Percentiles rank a stretch among this genome's conserved stretches.
Conservation (phyloP, 768 basidiomycete genomes). For the Kwoniella dejecticola region DNA sequence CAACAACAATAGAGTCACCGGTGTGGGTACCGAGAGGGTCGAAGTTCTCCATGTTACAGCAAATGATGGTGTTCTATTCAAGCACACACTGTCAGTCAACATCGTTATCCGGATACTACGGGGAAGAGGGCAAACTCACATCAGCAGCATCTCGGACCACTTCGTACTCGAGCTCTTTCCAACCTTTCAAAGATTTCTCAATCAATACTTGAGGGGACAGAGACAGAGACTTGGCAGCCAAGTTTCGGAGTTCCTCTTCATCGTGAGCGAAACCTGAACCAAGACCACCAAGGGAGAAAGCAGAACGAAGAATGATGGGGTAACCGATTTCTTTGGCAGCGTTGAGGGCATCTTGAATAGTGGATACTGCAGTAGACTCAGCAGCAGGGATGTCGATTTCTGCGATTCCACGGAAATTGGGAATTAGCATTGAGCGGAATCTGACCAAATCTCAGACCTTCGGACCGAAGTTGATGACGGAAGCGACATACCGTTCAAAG, state of each 20-base stretch:
- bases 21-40: constrained; percentile 99
- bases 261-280: constrained; percentile 97
- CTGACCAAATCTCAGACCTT: background rate
- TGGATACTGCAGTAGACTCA: constrained; percentile 94
- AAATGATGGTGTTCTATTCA: constrained; percentile 93
- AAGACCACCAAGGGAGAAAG: constrained; percentile 96
- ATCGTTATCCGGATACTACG: too few species aligned
- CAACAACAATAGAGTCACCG: constrained; percentile 98
- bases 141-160: constrained; percentile 98
- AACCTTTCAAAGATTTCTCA: constrained; percentile 97
- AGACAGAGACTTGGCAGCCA: constrained; percentile 85
- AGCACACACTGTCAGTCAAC: too few species aligned
- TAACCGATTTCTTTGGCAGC: constrained; percentile 92
- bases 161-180: constrained; percentile 99
- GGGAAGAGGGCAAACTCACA: constrained; percentile 61
- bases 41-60: constrained; percentile 85
- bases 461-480: background rate
- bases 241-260: constrained; percentile 88
- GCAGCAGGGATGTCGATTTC: constrained; percentile 97
- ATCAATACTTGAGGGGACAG: constrained; percentile 94
- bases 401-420: constrained; percentile 65
- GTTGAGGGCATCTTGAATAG: constrained; percentile 84
- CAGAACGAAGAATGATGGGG: constrained; percentile 90
- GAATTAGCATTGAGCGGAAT: background rate
- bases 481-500: constrained; percentile 79